phyloP scores from a whole-genome alignment of 2,329 filamentous ascomycete genomes.

The Cephalotrichum gorgonifer region DNA sequence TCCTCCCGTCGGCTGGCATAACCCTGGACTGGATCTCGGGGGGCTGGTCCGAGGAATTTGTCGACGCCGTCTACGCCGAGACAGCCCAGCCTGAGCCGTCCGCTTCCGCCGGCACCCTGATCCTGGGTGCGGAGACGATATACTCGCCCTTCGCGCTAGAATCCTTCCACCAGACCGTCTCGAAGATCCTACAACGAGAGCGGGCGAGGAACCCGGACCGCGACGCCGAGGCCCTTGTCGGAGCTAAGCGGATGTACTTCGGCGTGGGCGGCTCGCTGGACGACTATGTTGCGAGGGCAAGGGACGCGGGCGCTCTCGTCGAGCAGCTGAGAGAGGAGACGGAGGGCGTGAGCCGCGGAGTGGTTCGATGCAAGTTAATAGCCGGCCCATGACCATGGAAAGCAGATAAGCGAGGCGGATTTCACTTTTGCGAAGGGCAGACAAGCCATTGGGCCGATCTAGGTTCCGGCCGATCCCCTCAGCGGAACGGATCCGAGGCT shows the following conservation, averaged over 20 bases:
- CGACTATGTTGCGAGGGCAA: constrained; percentile 52
- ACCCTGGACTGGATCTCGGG: constrained; percentile 61
- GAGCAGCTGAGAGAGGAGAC: constrained; percentile 45
- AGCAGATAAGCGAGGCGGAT: neutral
- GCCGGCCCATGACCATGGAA: neutral
- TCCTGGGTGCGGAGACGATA: constrained; percentile 73
- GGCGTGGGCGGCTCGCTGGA: constrained; percentile 75
- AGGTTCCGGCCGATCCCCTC: constrained; percentile 3
- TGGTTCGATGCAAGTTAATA: constrained; percentile 28
- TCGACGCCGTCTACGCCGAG: constrained; percentile 40
- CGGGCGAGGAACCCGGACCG: constrained; percentile 16
- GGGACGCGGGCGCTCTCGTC: constrained; percentile 35
- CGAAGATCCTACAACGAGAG: constrained; percentile 44
- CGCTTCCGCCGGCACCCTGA: constrained; percentile 27
- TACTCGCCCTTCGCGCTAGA: constrained; percentile 65
- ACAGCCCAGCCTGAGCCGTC: neutral
- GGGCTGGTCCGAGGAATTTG: constrained; percentile 59
- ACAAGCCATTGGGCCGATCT: neutral
- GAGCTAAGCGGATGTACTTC: constrained; percentile 74
- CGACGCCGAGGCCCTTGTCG: constrained; percentile 53
- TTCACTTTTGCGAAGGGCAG: neutral
- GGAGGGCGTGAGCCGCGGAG: constrained; percentile 50
- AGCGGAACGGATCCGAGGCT: neutral
- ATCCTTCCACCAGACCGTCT: constrained; percentile 58
- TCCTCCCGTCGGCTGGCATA: constrained; percentile 40